phyloP scores from a whole-genome alignment of 495 filamentous ascomycete species.

The Rhypophila decipiens region DNA sequence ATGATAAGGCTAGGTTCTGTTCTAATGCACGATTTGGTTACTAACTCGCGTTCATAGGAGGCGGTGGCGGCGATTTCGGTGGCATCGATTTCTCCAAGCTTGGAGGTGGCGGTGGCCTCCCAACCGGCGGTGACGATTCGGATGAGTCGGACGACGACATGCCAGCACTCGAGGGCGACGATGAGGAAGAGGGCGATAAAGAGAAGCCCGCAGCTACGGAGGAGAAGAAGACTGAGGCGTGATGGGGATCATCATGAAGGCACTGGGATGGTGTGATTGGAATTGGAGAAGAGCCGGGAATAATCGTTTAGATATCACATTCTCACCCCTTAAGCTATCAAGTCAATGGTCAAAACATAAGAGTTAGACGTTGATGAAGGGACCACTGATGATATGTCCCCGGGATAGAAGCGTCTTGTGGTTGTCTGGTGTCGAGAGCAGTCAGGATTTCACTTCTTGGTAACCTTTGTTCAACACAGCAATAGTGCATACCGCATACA shows the following conservation, averaged over 20 bases:
- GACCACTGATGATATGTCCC: too few relatives aligned
- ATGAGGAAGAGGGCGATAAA: constrained; percentile 18
- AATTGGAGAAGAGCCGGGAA: too few relatives aligned
- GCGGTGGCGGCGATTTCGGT: constrained; percentile 53
- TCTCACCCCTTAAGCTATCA: too few relatives aligned
- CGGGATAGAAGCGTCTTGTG: too few relatives aligned
- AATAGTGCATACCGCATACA: too few relatives aligned
- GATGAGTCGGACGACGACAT: constrained; percentile 48
- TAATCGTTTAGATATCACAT: too few relatives aligned
- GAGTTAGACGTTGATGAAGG: too few relatives aligned
- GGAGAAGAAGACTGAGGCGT: not conserved
- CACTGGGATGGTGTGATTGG: too few relatives aligned
- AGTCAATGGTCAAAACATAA: too few relatives aligned
- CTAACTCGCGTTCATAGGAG: constrained; percentile 5
- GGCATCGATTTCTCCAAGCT: constrained; percentile 92
- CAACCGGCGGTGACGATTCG: constrained; percentile 49
- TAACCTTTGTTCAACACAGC: too few relatives aligned
- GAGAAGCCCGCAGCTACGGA: not conserved
- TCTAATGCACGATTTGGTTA: not conserved
- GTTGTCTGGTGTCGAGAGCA: too few relatives aligned
- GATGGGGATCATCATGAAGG: not conserved
- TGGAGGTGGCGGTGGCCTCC: constrained; percentile 53
- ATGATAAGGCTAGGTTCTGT: not conserved
- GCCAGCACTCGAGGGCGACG: constrained; percentile 36
- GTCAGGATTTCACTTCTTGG: too few relatives aligned